Evolutionary conservation across 2,329 filamentous ascomycete genomes (phyloP).

Genomic region (Phoma herbarum): DNA sequence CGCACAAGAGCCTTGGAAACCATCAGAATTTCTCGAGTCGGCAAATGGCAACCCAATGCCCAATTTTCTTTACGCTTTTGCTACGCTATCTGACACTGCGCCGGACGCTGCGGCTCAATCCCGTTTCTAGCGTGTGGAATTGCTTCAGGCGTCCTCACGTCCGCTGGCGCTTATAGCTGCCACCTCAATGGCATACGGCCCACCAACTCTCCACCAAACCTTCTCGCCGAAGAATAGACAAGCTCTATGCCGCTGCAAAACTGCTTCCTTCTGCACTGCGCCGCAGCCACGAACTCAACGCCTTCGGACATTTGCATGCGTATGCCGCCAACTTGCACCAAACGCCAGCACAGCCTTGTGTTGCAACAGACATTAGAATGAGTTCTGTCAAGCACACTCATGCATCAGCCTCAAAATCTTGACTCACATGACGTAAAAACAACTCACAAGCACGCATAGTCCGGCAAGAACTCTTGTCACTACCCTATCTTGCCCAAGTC

Average conservation of each 20-base stretch:
- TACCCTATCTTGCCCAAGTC: not conserved
- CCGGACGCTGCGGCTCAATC: slow-evolving; percentile 9
- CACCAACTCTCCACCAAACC: slow-evolving; percentile 14
- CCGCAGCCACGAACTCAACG: slow-evolving; percentile 6
- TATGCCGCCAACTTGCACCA: not conserved
- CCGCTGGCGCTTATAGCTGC: slow-evolving; percentile 14
- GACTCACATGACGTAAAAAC: not conserved
- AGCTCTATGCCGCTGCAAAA: slow-evolving; percentile 6
- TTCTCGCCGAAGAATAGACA: slow-evolving; percentile 16
- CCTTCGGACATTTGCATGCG: not conserved
- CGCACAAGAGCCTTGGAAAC: not conserved
- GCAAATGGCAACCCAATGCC: not conserved
- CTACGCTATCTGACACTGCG: not conserved
- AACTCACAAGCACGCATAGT: not conserved
- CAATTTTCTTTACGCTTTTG: not conserved
- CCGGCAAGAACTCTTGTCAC: not conserved
- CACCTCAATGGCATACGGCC: slow-evolving; percentile 12
- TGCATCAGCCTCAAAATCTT: not conserved
- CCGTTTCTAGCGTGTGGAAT: slow-evolving; percentile 1
- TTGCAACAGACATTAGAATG: not conserved
- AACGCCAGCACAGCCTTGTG: not conserved
- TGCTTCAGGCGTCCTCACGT: slow-evolving; percentile 7
- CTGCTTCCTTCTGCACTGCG: slow-evolving; percentile 11
- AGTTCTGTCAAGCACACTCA: not conserved
- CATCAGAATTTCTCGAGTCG: not conserved